Evolutionary conservation across 805 yeast genomes (phyloP).

Genomic region (Torulaspora franciscae): DNA sequence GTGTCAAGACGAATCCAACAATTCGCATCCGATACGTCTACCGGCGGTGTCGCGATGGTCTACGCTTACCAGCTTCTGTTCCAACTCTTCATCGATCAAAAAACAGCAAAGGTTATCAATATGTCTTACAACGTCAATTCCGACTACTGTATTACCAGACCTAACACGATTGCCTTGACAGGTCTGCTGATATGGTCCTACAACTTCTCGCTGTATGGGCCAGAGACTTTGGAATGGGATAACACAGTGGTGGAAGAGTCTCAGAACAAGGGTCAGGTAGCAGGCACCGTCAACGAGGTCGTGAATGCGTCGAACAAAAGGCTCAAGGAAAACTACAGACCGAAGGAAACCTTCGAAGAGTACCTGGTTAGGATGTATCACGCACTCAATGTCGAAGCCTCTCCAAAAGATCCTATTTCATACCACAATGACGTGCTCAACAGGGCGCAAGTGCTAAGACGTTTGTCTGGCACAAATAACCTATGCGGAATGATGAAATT

Average conservation of each 20-base stretch:
- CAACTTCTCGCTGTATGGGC: slow-evolving; percentile 45
- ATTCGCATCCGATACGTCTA: slow-evolving; percentile 34
- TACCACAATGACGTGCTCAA: slow-evolving; percentile 42
- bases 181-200: slow-evolving; percentile 47
- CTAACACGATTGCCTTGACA: slow-evolving; percentile 35
- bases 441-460: slow-evolving; percentile 40
- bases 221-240: slow-evolving; percentile 38
- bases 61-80: slow-evolving; percentile 58
- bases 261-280: background rate
- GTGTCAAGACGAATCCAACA: slow-evolving; percentile 43
- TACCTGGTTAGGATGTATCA: slow-evolving; percentile 48
- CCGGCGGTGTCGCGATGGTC: slow-evolving; percentile 50
- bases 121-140: slow-evolving; percentile 47
- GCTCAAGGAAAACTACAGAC: slow-evolving; percentile 22
- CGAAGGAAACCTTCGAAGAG: slow-evolving; percentile 46
- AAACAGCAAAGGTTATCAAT: slow-evolving; percentile 36
- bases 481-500: slow-evolving; percentile 52
- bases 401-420: slow-evolving; percentile 29
- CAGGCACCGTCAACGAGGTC: slow-evolving; percentile 6
- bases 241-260: slow-evolving; percentile 22
- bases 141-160: slow-evolving; percentile 44
- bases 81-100: slow-evolving; percentile 53
- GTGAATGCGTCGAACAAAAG: background rate
- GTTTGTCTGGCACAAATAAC: slow-evolving; percentile 43
- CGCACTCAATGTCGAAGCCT: slow-evolving; percentile 32